These are phyloP conservation scores for Viola pubescens DNA, from an alignment of 441 rosid genomes.

Conservation along the genomic window DNA sequence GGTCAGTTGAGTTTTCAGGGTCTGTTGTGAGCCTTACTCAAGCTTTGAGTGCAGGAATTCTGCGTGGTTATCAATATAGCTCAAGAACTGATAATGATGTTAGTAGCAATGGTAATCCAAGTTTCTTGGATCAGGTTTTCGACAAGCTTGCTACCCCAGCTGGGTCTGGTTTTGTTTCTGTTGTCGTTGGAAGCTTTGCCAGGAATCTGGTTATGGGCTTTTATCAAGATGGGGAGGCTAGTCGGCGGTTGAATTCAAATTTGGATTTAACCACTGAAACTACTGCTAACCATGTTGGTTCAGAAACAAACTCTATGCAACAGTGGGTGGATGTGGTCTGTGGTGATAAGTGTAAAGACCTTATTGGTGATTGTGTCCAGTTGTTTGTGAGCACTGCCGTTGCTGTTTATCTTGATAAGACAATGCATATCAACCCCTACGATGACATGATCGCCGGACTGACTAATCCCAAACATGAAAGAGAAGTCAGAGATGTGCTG, in stretches of 20 bases:
- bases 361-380: constrained; percentile 68
- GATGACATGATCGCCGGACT: constrained; percentile 63
- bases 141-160: constrained; percentile 53
- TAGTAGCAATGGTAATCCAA: constrained; percentile 16
- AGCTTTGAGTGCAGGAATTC: constrained; percentile 47
- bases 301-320: constrained; percentile 17
- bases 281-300: constrained; percentile 1
- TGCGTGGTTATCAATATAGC: constrained; percentile 33
- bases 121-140: constrained; percentile 41
- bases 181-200: constrained; percentile 74
- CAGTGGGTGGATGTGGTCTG: constrained; percentile 39
- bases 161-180: constrained; percentile 66
- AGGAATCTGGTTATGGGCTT: constrained; percentile 53
- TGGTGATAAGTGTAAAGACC: constrained; percentile 33
- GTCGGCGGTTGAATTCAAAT: constrained; percentile 11
- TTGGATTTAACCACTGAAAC: constrained; percentile 4
- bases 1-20: constrained; percentile 47
- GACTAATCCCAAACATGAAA: constrained; percentile 62
- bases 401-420: constrained; percentile 70
- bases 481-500: constrained; percentile 38
- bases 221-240: constrained; percentile 18
- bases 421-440: constrained; percentile 48
- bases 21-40: constrained; percentile 35
- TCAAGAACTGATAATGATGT: constrained; percentile 15
- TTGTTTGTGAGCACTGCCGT: constrained; percentile 69